phyloP scores from a whole-genome alignment of 2,329 filamentous ascomycete genomes.

The Colletotrichum zoysiae region DNA sequence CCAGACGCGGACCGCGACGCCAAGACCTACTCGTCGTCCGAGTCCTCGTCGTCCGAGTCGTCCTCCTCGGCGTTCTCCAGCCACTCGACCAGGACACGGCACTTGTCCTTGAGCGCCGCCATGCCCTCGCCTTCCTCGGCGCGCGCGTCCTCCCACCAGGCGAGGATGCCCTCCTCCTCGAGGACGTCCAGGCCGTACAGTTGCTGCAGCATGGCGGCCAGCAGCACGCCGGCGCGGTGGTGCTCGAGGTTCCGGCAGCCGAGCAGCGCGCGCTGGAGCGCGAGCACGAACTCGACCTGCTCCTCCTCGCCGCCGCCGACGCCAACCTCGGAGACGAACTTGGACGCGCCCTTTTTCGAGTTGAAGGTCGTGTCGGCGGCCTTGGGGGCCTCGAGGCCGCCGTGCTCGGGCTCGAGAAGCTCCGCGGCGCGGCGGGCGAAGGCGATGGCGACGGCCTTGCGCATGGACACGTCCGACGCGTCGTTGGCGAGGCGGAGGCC shows the following conservation, averaged over 20 bases:
- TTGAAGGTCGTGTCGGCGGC: conserved; percentile 74
- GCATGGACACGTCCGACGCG: conserved; percentile 89
- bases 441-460: conserved; percentile 85
- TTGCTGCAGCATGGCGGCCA: conserved; percentile 85
- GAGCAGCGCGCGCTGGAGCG: conserved; percentile 83
- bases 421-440: conserved; percentile 86
- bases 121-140: conserved; percentile 77
- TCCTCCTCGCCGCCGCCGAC: conserved; percentile 76
- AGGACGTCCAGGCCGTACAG: conserved; percentile 87
- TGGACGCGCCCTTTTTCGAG: conserved; percentile 63
- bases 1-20: conserved; percentile 1
- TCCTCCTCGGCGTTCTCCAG: conserved; percentile 79
- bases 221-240: conserved; percentile 68
- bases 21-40: conserved; percentile 44
- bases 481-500: conserved; percentile 92
- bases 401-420: conserved; percentile 66
- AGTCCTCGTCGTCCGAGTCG: conserved; percentile 53
- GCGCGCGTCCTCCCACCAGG: conserved; percentile 86
- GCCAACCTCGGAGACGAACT: conserved; percentile 71
- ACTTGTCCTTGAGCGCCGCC: conserved; percentile 78
- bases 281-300: conserved; percentile 86
- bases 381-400: conserved; percentile 69
- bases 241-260: conserved; percentile 71
- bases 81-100: conserved; percentile 85
- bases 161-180: conserved; percentile 88